Evolutionary conservation across 192 early-diverging fungal genomes (phyloP).

Genomic region (Chytriomyces confervae): DNA sequence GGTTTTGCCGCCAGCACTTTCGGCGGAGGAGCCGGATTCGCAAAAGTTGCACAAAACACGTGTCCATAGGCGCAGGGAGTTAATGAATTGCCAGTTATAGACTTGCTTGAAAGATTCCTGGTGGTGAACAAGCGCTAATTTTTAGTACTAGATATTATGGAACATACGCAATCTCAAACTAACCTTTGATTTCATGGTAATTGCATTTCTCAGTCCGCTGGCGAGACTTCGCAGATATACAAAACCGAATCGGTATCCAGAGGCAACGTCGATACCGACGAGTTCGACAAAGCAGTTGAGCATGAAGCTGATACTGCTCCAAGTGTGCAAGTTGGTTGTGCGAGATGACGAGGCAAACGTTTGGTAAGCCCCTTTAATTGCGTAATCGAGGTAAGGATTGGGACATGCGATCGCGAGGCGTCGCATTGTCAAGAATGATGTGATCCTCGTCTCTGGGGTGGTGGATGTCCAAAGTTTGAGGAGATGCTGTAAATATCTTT

Average conservation of each 20-base stretch:
- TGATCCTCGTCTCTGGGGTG: conserved; percentile 68
- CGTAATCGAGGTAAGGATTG: conserved; percentile 66
- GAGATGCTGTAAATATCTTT: conserved; percentile 48
- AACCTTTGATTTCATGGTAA: conserved; percentile 76
- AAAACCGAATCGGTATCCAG: conserved; percentile 93
- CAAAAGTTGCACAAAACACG: conserved; percentile 81
- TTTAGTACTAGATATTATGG: neutral
- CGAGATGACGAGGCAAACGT: conserved; percentile 81
- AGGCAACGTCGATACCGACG: conserved; percentile 74
- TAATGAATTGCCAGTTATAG: conserved; percentile 98
- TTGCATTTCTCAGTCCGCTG: conserved; percentile 87
- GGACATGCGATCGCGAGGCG: conserved; percentile 65
- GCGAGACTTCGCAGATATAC: conserved; percentile 93
- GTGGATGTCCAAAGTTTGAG: conserved; percentile 71
- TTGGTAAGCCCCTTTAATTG: conserved; percentile 79
- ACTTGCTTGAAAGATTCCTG: conserved; percentile 82
- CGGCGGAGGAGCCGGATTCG: conserved; percentile 53
- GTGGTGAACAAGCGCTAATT: conserved; percentile 1
- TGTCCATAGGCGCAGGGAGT: conserved; percentile 90
- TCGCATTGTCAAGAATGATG: conserved; percentile 84
- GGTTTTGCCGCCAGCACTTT: conserved; percentile 46
- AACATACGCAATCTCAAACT: conserved; percentile 16
- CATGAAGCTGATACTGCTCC: conserved; percentile 89
- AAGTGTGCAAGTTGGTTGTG: conserved; percentile 78
- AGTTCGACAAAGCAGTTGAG: conserved; percentile 90